Conservation (phyloP, 2,329 filamentous ascomycete genomes). For the Sclerotinia subarctica region DNA sequence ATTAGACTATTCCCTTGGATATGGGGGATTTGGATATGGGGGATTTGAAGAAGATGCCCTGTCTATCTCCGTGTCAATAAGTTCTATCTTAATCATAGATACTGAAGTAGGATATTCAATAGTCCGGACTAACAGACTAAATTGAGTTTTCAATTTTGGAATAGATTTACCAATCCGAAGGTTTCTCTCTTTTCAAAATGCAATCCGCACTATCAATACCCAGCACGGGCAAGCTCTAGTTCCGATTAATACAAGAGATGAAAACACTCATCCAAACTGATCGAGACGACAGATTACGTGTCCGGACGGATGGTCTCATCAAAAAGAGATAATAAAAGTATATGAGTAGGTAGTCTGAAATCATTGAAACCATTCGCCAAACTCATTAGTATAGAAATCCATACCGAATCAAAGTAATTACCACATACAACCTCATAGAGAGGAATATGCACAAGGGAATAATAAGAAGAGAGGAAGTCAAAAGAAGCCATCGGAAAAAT, state of each 20-base stretch:
- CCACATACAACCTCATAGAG: too few relatives aligned
- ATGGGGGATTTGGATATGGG: neutral
- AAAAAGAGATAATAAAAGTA: neutral
- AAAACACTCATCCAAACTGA: neutral
- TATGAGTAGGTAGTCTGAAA: neutral
- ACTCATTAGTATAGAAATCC: too few relatives aligned
- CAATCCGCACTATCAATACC: too few relatives aligned
- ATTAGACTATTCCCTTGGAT: neutral
- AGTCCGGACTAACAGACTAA: neutral
- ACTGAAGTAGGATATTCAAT: neutral
- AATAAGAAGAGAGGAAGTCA: neutral
- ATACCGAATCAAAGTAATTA: neutral
- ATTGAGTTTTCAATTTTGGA: slow-evolving; percentile 34
- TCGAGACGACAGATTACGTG: neutral
- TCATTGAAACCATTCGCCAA: neutral
- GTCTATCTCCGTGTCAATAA: neutral
- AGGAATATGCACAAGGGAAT: neutral
- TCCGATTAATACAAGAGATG: neutral
- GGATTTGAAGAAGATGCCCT: neutral
- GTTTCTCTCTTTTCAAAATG: too few relatives aligned
- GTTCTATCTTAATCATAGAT: neutral
- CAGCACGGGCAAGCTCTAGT: neutral
- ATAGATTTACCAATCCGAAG: too few relatives aligned
- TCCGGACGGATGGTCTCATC: neutral
- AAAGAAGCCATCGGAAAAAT: slow-evolving; percentile 5